A percentile compares a stretch with the other conserved stretches of the same genome.
These are phyloP conservation scores for Sclerotinia minor DNA, from an alignment of 2,329 filamentous ascomycete genomes.

Conservation along the genomic window DNA sequence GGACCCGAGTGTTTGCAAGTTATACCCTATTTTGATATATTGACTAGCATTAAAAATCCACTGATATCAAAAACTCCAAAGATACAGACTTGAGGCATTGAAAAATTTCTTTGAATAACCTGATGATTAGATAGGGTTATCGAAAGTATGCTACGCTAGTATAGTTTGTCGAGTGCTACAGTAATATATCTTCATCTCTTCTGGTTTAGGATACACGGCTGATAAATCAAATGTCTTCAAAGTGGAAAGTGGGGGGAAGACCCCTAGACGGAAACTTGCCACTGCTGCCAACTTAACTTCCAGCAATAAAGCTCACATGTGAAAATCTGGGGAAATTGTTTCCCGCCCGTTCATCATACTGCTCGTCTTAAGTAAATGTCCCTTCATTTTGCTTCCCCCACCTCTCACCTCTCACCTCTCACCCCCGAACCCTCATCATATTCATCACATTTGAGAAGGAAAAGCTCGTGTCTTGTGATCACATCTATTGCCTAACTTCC, in stretches of 20 bases:
- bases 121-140: not conserved
- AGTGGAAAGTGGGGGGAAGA: not conserved
- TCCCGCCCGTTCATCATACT: not conserved
- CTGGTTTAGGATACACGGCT: not conserved
- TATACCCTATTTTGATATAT: not conserved
- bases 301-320: not conserved
- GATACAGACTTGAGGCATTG: not conserved
- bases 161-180: not conserved
- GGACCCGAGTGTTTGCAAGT: not conserved
- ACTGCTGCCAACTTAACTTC: not conserved
- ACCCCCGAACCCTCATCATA: not conserved
- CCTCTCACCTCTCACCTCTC: too few species aligned
- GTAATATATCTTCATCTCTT: conserved; percentile 12
- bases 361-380: not conserved
- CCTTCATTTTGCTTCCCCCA: not conserved
- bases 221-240: not conserved
- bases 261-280: not conserved
- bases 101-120: not conserved
- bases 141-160: not conserved
- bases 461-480: conserved; percentile 6
- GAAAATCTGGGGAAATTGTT: not conserved
- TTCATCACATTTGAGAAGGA: not conserved
- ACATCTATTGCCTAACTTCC: not conserved
- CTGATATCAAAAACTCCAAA: too few species aligned
- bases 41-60: not conserved